These are phyloP conservation scores for Pisolithus orientalis DNA, from an alignment of 768 basidiomycete genomes.

Conservation along the genomic window DNA sequence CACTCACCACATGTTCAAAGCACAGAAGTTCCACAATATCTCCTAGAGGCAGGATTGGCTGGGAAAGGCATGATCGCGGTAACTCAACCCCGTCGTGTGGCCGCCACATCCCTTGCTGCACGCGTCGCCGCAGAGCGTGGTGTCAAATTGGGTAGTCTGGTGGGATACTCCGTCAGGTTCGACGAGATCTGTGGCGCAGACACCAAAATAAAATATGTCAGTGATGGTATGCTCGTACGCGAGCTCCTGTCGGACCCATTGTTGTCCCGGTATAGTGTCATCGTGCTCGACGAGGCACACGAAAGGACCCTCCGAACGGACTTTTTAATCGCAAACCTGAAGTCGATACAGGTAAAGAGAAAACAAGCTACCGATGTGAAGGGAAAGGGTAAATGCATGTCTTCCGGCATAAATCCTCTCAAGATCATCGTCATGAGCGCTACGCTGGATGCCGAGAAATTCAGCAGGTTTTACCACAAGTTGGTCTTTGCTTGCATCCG, in stretches of 20 bases:
- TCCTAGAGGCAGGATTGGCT: constrained; percentile 75
- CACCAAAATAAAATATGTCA: constrained; percentile 93
- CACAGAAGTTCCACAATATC: constrained; percentile 92
- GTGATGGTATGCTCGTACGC: constrained; percentile 95
- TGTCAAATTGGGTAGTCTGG: constrained; percentile 60
- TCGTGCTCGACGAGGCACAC: constrained; percentile 96
- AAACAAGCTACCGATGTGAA: constrained; percentile 46
- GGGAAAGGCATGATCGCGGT: constrained; percentile 76
- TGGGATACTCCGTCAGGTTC: constrained; percentile 96
- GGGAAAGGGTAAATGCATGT: constrained; percentile 33
- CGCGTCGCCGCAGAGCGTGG: constrained; percentile 87
- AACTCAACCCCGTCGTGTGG: constrained; percentile 93
- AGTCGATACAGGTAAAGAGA: constrained; percentile 66
- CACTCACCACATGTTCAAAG: constrained; percentile 23
- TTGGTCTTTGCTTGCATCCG: constrained; percentile 32
- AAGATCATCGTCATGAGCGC: constrained; percentile 98
- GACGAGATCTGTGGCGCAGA: constrained; percentile 68
- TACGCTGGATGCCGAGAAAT: constrained; percentile 92
- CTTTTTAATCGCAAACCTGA: constrained; percentile 85
- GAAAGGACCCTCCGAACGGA: constrained; percentile 94
- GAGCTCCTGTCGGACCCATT: constrained; percentile 79
- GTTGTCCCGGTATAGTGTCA: constrained; percentile 75
- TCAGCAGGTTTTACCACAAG: constrained; percentile 83
- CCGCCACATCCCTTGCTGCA: constrained; percentile 88
- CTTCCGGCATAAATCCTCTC: constrained; percentile 49